Base-by-base conservation (phyloP, 139 green algal species). In the Zygnema cylindricum region DNA sequence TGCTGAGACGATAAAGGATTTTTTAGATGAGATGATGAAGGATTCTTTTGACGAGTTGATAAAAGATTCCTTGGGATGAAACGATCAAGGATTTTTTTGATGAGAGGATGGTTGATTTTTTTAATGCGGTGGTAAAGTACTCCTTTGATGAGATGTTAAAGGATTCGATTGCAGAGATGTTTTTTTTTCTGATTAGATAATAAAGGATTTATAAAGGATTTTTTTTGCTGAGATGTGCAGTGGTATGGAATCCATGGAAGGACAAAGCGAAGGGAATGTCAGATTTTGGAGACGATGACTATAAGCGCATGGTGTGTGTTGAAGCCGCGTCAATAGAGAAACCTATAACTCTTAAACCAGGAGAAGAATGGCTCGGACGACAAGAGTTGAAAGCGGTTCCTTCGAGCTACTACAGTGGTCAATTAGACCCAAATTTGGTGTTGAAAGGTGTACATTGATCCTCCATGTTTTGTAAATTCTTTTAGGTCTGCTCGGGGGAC, bases 201-300 rank as follows among this genome's bases (percentile, higher is more conserved):
- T 30, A 73, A 30, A 30, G 21, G 21, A 39, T 32, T 83, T n/a
- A 30, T n/a, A 3, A 32, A 83, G 76, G 1, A 32, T n/a, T n/a
- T n/a, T n/a, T n/a, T n/a, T n/a, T n/a, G n/a, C 39, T 63, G 39
- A n/a, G n/a, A n/a, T n/a, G n/a, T 49, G 76, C 89, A 75, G 92
- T 94, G 0, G 92, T 94, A 43, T 94, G 92, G 92, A 94, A 94
- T 79, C 92, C 92, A 2, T 93, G 91, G 91, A 84, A 91, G 35
- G 82, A 91, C 21, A 94, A 94, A 82, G 76, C 82, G 2, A 86
- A 83, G 69, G 57, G 39, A 0, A 93, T 85, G 83, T 57, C 54
- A 1, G 92, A 94, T 82, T 88, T 94, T 38, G 90, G 87, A 1
- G 92, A 94, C 75, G 87, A 92, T 30, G 92, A 94, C 76, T 94